These are phyloP conservation scores for Yamadazyma laniorum DNA, from an alignment of 805 yeast species.

Conservation along the genomic window DNA sequence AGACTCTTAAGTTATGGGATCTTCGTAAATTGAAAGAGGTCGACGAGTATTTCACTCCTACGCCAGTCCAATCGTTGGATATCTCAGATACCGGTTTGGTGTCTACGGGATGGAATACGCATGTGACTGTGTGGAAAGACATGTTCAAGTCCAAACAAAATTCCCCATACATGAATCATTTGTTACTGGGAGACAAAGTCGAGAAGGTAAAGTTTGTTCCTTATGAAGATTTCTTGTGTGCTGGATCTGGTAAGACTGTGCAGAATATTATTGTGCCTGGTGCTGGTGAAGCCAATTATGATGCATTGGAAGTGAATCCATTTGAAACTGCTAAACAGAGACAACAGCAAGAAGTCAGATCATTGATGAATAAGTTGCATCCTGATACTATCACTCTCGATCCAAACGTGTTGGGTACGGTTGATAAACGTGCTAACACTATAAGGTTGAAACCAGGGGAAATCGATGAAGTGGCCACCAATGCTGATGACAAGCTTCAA, in stretches of 20 bases:
- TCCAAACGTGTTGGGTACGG: conserved; percentile 82
- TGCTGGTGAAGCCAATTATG: conserved; percentile 96
- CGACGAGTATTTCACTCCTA: conserved; percentile 70
- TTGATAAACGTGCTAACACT: conserved; percentile 65
- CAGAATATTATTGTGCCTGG: conserved; percentile 93
- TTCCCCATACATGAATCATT: conserved; percentile 89
- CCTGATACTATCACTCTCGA: conserved; percentile 92
- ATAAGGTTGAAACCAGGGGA: conserved; percentile 65
- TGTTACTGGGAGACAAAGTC: conserved; percentile 73
- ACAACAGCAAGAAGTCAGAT: conserved; percentile 87
- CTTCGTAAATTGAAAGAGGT: conserved; percentile 76
- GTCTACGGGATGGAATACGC: conserved; percentile 95
- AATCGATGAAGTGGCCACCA: conserved; percentile 40
- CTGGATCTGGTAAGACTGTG: conserved; percentile 78
- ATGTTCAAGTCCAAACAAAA: conserved; percentile 65
- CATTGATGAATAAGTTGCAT: conserved; percentile 79
- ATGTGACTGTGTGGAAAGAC: conserved; percentile 92
- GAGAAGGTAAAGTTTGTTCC: conserved; percentile 78
- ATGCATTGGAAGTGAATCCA: conserved; percentile 90
- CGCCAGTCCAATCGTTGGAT: conserved; percentile 77
- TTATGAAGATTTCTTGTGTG: conserved; percentile 92
- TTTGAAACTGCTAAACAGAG: conserved; percentile 89
- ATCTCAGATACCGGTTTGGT: conserved; percentile 86
- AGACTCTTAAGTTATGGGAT: conserved; percentile 88
- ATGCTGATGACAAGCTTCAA: conserved; percentile 45